Conservation (phyloP, 2,329 filamentous ascomycete species). For the Arthroderma uncinatum region DNA sequence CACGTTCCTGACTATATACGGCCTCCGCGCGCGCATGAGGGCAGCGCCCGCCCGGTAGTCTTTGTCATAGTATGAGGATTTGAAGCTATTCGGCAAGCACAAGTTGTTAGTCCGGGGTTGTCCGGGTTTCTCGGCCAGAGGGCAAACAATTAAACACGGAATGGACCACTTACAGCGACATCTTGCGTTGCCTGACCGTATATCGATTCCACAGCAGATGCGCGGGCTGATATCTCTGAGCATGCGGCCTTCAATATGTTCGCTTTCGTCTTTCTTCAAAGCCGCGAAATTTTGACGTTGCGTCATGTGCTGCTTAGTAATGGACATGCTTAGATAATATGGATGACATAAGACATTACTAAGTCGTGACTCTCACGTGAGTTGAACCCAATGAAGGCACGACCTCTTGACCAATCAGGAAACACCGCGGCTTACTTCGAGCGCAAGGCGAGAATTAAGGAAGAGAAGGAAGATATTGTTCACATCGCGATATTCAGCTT, state of each 20-base stretch:
- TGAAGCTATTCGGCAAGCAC: slow-evolving; percentile 41
- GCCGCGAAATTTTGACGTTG: not conserved
- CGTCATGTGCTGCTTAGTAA: not conserved
- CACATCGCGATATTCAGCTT: not conserved
- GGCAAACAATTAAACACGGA: not conserved
- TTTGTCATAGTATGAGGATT: slow-evolving; percentile 85
- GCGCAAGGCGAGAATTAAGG: not conserved
- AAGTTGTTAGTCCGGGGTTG: not conserved
- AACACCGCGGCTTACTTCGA: not conserved
- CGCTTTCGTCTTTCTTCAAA: not conserved
- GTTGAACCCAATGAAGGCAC: not conserved
- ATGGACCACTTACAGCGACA: slow-evolving; percentile 11
- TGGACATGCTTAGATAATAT: not conserved
- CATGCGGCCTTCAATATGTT: slow-evolving; percentile 2
- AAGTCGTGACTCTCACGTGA: not conserved
- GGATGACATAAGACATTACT: not conserved
- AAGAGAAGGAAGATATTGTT: not conserved
- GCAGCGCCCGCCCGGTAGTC: slow-evolving; percentile 76
- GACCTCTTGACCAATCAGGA: not conserved
- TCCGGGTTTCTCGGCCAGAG: not conserved
- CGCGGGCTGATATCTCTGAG: not conserved
- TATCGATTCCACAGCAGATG: not conserved
- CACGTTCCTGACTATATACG: slow-evolving; percentile 83
- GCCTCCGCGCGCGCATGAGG: slow-evolving; percentile 79
- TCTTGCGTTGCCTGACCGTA: slow-evolving; percentile 1